phyloP scores from a whole-genome alignment of 169 alveolate genomes.

The Cryptosporidium baileyi region DNA sequence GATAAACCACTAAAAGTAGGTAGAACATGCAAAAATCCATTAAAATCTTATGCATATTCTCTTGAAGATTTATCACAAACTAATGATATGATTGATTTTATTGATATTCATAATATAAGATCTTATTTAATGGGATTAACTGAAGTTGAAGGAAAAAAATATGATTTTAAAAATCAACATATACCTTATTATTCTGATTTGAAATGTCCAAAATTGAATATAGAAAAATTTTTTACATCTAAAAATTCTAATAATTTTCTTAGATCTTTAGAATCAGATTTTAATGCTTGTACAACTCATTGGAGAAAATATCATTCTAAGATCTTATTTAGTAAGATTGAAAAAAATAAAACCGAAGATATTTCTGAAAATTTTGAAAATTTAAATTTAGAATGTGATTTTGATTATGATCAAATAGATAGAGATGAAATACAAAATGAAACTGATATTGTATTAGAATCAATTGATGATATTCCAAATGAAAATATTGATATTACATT shows the following conservation, averaged over 20 bases:
- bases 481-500: background rate
- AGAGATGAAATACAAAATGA: background rate
- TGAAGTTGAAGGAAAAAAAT: background rate
- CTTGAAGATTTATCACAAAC: constrained; percentile 2
- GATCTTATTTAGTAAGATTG: background rate
- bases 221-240: background rate
- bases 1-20: constrained; percentile 30
- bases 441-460: background rate
- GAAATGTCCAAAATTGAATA: constrained; percentile 24
- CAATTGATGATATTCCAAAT: background rate
- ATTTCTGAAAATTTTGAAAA: background rate
- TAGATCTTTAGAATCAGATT: constrained; percentile 16
- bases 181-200: constrained; percentile 38
- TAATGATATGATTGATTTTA: constrained; percentile 7
- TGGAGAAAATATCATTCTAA: constrained; percentile 60
- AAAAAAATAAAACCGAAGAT: background rate
- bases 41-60: constrained; percentile 23
- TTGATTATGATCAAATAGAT: background rate
- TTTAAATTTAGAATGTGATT: background rate
- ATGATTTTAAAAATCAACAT: background rate
- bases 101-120: background rate
- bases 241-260: background rate
- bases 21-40: constrained; percentile 31
- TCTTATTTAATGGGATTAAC: constrained; percentile 38
- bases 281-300: background rate